Evolutionary conservation across 768 basidiomycete species (phyloP).

Genomic region (Calocybe indica): DNA sequence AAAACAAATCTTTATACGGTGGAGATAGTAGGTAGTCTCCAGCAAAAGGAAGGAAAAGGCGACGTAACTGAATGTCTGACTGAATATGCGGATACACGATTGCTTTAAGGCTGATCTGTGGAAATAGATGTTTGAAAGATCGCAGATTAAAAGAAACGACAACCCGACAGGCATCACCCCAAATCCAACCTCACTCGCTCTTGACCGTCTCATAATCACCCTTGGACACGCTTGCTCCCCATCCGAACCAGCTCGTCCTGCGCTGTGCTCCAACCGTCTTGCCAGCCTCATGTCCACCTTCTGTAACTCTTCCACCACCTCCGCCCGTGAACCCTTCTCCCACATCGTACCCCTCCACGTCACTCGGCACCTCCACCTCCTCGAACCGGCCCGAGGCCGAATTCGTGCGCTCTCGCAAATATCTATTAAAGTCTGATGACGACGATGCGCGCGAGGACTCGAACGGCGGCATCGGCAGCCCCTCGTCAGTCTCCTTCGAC

Average conservation of each 20-base stretch:
- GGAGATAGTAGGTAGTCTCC: no score
- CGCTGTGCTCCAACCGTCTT: slow-evolving; percentile 15
- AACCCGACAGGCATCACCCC: background rate
- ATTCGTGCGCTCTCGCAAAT: slow-evolving; percentile 38
- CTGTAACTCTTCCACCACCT: slow-evolving; percentile 19
- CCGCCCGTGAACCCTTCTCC: slow-evolving; percentile 13
- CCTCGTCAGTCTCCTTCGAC: slow-evolving; percentile 7
- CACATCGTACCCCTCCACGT: slow-evolving; percentile 58
- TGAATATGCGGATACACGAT: no score
- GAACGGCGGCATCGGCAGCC: slow-evolving; percentile 9
- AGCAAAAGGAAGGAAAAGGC: no score
- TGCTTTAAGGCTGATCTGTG: no score
- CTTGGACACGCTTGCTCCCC: slow-evolving; percentile 21
- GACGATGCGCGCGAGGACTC: slow-evolving; percentile 22
- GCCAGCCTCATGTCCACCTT: slow-evolving; percentile 8
- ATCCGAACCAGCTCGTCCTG: slow-evolving; percentile 47
- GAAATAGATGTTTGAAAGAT: no score
- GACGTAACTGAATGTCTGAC: no score
- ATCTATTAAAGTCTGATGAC: slow-evolving; percentile 23
- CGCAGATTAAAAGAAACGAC: no score
- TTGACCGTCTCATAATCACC: slow-evolving; percentile 47
- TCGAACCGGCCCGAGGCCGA: slow-evolving; percentile 46
- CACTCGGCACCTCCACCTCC: slow-evolving; percentile 67
- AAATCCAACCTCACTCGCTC: slow-evolving; percentile 30
- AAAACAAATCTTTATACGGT: no score